A percentile compares a stretch with the other conserved stretches of the same genome.
These are phyloP conservation scores for Penicillium alfredii DNA, from an alignment of 495 filamentous ascomycete species.

Conservation along the genomic window DNA sequence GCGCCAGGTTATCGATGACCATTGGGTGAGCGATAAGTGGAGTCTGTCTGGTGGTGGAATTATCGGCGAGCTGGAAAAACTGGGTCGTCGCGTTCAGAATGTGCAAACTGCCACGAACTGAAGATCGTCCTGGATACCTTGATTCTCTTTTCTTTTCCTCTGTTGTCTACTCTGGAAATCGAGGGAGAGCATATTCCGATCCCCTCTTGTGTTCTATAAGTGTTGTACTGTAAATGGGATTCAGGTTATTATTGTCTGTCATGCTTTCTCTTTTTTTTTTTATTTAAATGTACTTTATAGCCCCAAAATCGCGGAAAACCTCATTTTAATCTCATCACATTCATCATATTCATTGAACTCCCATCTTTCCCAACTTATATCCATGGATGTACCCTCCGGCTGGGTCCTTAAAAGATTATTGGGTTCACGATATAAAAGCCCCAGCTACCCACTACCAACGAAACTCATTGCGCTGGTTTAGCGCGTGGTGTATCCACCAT, in stretches of 20 bases:
- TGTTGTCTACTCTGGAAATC: constrained; percentile 1
- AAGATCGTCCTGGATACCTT: constrained; percentile 10
- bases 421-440: too few relatives aligned
- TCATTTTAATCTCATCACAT: too few relatives aligned
- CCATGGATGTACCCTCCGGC: too few relatives aligned
- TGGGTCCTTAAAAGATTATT: too few relatives aligned
- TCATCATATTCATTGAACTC: background rate
- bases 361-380: background rate
- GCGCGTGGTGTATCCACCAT: constrained; percentile 37
- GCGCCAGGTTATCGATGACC: constrained; percentile 61
- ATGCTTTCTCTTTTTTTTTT: constrained; percentile 9
- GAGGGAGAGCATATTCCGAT: too few relatives aligned
- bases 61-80: constrained; percentile 74
- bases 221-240: constrained; percentile 24
- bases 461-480: constrained; percentile 4
- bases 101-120: constrained; percentile 7
- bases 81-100: constrained; percentile 45
- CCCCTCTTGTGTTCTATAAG: background rate
- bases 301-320: too few relatives aligned
- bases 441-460: background rate
- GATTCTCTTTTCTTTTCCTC: constrained; percentile 5
- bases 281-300: constrained; percentile 33
- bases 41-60: constrained; percentile 73
- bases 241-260: too few relatives aligned
- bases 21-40: constrained; percentile 78